A percentile compares a stretch with the other conserved stretches of the same genome.
phyloP scores from a whole-genome alignment of 306 rosid species.

The Dalbergia cultrata region DNA sequence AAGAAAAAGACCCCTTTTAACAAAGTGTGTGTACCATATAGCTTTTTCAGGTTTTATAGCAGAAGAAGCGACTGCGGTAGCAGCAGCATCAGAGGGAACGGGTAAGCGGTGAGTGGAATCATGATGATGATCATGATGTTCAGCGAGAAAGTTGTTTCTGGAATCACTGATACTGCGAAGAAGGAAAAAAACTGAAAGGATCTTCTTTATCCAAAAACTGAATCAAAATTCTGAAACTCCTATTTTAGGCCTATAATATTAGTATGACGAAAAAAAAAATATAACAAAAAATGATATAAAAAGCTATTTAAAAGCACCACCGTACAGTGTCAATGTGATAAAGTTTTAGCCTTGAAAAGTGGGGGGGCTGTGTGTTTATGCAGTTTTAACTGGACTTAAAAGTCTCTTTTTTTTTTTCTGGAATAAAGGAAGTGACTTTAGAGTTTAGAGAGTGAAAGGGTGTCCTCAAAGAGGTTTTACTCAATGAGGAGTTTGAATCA shows the following conservation, averaged over 20 bases:
- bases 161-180: not conserved
- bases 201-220: too few relatives aligned
- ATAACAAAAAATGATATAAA: slow-evolving; percentile 53
- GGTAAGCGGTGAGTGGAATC: not conserved
- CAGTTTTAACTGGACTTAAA: slow-evolving; percentile 46
- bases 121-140: not conserved
- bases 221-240: not conserved
- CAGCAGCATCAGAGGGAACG: not conserved
- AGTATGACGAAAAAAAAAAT: too few relatives aligned
- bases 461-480: slow-evolving; percentile 10
- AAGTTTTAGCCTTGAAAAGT: slow-evolving; percentile 56
- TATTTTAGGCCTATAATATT: not conserved
- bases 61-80: not conserved
- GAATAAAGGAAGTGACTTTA: slow-evolving; percentile 31
- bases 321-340: slow-evolving; percentile 36
- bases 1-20: not conserved
- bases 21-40: not conserved
- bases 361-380: slow-evolving; percentile 12
- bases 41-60: not conserved
- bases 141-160: slow-evolving; percentile 13
- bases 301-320: slow-evolving; percentile 9
- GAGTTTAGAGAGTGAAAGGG: not conserved
- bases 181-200: too few relatives aligned
- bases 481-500: slow-evolving; percentile 53
- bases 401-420: slow-evolving; percentile 22